Conservation (phyloP, 106 monocot genomes). For the Dendrobium huoshanense region DNA sequence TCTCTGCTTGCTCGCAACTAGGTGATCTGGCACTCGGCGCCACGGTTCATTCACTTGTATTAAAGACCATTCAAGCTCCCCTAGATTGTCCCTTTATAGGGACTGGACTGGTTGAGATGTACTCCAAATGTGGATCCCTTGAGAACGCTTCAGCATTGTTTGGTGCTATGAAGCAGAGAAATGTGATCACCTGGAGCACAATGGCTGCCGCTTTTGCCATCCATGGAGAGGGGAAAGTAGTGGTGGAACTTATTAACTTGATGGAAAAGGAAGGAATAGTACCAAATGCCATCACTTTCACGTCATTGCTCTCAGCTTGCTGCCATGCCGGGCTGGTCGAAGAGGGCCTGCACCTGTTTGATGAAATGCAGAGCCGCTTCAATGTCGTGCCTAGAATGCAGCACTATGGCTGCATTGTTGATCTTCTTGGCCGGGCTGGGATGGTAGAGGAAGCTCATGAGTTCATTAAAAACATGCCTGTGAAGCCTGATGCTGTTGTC, state of each 20-base stretch:
- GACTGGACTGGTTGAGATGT: conserved; percentile 35
- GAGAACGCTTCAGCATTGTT: conserved; percentile 20
- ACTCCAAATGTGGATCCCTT: conserved; percentile 40
- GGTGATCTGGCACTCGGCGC: conserved; percentile 20
- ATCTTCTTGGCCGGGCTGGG: conserved; percentile 35
- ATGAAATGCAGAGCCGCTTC: conserved; percentile 23
- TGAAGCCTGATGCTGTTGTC: conserved; percentile 29
- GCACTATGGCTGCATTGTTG: conserved; percentile 46
- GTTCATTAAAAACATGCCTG: conserved; percentile 24
- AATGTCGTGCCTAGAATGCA: conserved; percentile 20
- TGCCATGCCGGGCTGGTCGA: conserved; percentile 29
- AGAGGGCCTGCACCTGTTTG: conserved; percentile 31
- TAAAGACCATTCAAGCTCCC: conserved; percentile 8
- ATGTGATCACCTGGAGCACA: conserved; percentile 37
- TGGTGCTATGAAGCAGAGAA: conserved; percentile 10
- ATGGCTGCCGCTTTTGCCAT: conserved; percentile 26
- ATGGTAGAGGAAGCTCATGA: conserved; percentile 31
- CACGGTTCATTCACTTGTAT: conserved; percentile 15
- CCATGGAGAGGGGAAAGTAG: conserved; percentile 32
- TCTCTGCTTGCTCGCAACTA: conserved; percentile 33
- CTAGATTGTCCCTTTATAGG: conserved; percentile 13
- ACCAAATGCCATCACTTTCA: conserved; percentile 34
- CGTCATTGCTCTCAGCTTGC: conserved; percentile 38
- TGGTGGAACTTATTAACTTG: conserved; percentile 18
- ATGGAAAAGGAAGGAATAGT: conserved; percentile 15